Evolutionary conservation across 352 stramenopile genomes (phyloP), one percentile per base, ranked within the genome.

Genomic region (Phytophthora cajani): DNA sequence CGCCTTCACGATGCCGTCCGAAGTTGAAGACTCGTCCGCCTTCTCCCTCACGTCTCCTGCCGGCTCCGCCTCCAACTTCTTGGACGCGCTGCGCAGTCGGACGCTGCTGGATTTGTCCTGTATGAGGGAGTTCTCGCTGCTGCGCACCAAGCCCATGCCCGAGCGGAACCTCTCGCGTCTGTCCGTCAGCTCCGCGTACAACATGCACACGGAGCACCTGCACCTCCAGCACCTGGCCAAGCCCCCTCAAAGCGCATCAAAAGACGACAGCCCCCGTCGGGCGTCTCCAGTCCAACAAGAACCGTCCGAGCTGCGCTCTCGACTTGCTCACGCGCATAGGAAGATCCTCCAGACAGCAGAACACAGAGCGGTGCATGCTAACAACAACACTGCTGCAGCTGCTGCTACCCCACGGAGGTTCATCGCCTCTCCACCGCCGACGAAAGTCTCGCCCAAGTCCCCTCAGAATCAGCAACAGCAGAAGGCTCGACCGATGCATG

Each of bases 101-200:
- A 84, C 80, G 16, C 65, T 88, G 42, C 61, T 88, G 7, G 80
- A 88, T 47, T 84, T 85, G 52, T 65, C 52, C 5, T 88, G 80
- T 60, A 88, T 88, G 80, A 63, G 80, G 40, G 79, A 86, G 56
- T 87, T 88, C 50, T 83, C 78, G 10, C 62, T 85, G 21, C 62
- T 78, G 1, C 78, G 74, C 19, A 54, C 58, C 38, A 85, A 79
- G 32, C 80, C 78, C 0, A 52, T 77, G 40, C 11, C 56, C 0
- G 75, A 88, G n/a, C 70, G 80, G 32, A 85, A 82, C 23, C 62
- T 87, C 8, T 77, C 77, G 11, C 69, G 64, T 8, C 59, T 88
- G 44, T 87, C 76, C 23, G 58, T 77, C 19, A 67, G 52, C 17
- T 87, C 78, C 1, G 47, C 81, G 2, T 88, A 88, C 68, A 74